Percentiles rank a stretch among this genome's conserved stretches.
Conservation (phyloP, 495 filamentous ascomycete species). For the Aspergillus sclerotioniger region DNA sequence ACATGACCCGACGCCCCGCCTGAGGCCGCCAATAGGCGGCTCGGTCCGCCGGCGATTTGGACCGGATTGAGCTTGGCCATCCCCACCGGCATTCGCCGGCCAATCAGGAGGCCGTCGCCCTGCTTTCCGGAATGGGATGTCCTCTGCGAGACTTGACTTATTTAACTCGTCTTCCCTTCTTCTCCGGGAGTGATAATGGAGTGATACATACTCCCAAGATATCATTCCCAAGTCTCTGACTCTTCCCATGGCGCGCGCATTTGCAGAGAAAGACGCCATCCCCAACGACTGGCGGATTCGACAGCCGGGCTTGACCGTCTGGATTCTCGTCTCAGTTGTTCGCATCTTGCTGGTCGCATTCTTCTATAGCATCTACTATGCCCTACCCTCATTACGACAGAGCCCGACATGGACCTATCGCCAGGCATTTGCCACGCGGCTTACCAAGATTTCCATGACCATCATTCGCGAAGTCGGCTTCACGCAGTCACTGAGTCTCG, state of each 20-base stretch:
- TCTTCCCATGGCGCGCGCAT: slow-evolving; percentile 13
- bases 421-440: slow-evolving; percentile 10
- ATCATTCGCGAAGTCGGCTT: slow-evolving; percentile 14
- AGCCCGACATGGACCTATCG: slow-evolving; percentile 14
- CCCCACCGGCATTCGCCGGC: too few relatives aligned
- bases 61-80: too few relatives aligned
- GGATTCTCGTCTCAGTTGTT: slow-evolving; percentile 39
- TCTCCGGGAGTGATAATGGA: too few relatives aligned
- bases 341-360: slow-evolving; percentile 6
- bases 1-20: too few relatives aligned
- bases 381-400: slow-evolving; percentile 7
- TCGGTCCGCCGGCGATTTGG: too few relatives aligned
- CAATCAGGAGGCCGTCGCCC: too few relatives aligned
- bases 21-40: too few relatives aligned
- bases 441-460: slow-evolving; percentile 4
- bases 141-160: too few relatives aligned
- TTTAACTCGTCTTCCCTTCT: too few relatives aligned
- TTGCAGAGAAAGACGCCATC: slow-evolving; percentile 57
- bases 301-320: slow-evolving; percentile 62
- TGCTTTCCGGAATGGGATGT: too few relatives aligned
- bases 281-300: slow-evolving; percentile 46
- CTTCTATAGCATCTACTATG: slow-evolving; percentile 17
- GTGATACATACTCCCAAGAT: too few relatives aligned
- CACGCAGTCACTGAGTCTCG: slow-evolving; percentile 16
- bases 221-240: too few relatives aligned